A percentile compares a stretch with the other conserved stretches of the same genome.
Evolutionary conservation across 371 early-diverging fungal genomes (phyloP).

Genomic region (Blastocladiella emersonii): DNA sequence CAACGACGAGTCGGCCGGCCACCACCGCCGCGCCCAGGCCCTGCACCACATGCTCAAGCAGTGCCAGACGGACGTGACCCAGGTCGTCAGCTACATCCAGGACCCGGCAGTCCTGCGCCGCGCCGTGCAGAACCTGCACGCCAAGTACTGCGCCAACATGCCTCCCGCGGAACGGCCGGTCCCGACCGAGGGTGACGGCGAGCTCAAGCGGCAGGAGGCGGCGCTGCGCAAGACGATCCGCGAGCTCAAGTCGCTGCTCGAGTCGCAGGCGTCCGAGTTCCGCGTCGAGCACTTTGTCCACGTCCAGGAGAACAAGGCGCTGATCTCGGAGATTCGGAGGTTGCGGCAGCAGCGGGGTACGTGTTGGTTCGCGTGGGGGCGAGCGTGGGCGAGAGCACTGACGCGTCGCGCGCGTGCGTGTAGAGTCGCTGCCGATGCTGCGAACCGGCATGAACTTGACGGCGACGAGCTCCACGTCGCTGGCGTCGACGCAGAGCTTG

Average conservation of each 20-base stretch:
- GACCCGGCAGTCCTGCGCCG: conserved; percentile 26
- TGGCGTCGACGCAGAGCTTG: too few species aligned
- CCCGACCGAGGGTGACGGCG: not conserved
- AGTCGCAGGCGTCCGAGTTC: not conserved
- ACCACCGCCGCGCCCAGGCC: conserved; percentile 1
- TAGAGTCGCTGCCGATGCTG: too few species aligned
- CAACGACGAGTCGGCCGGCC: conserved; percentile 23
- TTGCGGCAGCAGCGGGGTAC: not conserved
- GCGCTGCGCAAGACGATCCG: not conserved
- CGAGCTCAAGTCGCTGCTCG: not conserved
- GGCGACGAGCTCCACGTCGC: too few species aligned
- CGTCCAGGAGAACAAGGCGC: not conserved
- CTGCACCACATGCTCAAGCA: conserved; percentile 8
- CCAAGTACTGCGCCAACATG: conserved; percentile 24
- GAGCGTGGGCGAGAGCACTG: too few species aligned
- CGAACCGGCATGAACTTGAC: too few species aligned
- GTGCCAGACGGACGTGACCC: conserved; percentile 32
- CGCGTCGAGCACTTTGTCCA: not conserved
- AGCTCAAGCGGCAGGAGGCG: not conserved
- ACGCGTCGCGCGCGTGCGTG: too few species aligned
- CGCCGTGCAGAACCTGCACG: conserved; percentile 16
- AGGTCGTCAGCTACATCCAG: conserved; percentile 26
- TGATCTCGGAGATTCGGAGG: not conserved
- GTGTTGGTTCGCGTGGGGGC: not conserved
- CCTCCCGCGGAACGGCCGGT: not conserved